These are phyloP conservation scores for Pyrus betulifolia DNA, from an alignment of 306 rosid genomes.

Conservation along the genomic window DNA sequence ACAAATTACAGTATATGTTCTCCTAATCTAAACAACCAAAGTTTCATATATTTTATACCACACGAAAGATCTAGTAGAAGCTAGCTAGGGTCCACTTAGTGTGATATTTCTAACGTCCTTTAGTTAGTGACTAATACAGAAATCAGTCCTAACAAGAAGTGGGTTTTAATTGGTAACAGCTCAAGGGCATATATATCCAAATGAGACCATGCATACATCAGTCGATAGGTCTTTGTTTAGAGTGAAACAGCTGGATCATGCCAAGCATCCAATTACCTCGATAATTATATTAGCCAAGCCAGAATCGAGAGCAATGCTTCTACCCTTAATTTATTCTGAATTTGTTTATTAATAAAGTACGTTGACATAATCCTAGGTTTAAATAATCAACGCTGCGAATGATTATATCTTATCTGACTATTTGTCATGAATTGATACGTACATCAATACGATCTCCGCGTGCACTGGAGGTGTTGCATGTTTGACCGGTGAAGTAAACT, in stretches of 20 bases:
- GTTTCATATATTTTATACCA: not conserved
- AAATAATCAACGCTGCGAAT: not conserved
- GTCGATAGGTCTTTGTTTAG: not conserved
- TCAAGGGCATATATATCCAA: not conserved
- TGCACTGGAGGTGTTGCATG: not conserved
- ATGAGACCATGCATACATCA: not conserved
- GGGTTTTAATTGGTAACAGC: not conserved
- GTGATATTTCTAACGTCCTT: not conserved
- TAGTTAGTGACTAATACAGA: not conserved
- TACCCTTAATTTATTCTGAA: not conserved
- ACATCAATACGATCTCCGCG: not conserved
- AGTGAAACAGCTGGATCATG: slow-evolving; percentile 20
- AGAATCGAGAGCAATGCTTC: not conserved
- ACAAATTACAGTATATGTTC: not conserved
- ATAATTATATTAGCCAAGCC: not conserved
- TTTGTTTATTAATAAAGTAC: not conserved
- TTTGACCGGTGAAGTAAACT: too few species aligned
- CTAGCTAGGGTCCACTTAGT: not conserved
- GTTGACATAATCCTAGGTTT: not conserved
- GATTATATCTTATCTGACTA: not conserved
- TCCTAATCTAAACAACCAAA: not conserved
- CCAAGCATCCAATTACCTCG: not conserved
- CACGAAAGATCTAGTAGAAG: not conserved
- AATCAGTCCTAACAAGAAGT: not conserved
- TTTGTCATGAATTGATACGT: not conserved